Conservation (phyloP, 345 rosid genomes). For the Salix exigua region DNA sequence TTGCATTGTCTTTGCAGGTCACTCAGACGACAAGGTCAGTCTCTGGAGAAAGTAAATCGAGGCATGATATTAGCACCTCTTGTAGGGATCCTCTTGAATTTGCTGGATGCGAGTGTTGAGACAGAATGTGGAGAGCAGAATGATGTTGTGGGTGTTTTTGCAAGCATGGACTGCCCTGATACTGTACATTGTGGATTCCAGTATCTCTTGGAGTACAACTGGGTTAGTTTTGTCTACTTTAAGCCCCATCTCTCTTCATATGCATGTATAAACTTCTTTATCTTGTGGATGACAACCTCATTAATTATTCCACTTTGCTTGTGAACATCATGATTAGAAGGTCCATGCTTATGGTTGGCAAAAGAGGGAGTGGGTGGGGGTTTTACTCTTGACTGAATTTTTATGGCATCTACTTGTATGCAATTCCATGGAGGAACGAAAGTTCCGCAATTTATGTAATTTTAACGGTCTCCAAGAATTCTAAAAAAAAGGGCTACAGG, state of each 20-base stretch:
- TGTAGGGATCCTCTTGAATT: slow-evolving; percentile 83
- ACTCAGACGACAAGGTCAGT: slow-evolving; percentile 62
- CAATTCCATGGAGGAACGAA: not conserved
- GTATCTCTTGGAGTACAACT: slow-evolving; percentile 71
- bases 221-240: slow-evolving; percentile 51
- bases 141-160: slow-evolving; percentile 67
- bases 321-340: not conserved
- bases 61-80: slow-evolving; percentile 84
- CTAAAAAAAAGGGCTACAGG: not conserved
- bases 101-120: slow-evolving; percentile 59
- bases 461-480: not conserved
- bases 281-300: not conserved
- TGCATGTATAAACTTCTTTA: not conserved
- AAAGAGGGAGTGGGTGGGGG: not conserved
- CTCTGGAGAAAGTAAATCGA: slow-evolving; percentile 67
- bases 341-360: not conserved
- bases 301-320: not conserved
- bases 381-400: not conserved
- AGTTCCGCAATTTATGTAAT: not conserved
- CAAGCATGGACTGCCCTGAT: slow-evolving; percentile 79
- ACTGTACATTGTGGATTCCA: slow-evolving; percentile 77
- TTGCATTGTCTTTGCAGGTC: slow-evolving; percentile 44
- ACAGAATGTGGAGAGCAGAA: slow-evolving; percentile 38
- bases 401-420: not conserved
- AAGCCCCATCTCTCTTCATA: slow-evolving; percentile 5